Conservation (phyloP, 2,329 filamentous ascomycete genomes). For the Coniochaeta sp. region DNA sequence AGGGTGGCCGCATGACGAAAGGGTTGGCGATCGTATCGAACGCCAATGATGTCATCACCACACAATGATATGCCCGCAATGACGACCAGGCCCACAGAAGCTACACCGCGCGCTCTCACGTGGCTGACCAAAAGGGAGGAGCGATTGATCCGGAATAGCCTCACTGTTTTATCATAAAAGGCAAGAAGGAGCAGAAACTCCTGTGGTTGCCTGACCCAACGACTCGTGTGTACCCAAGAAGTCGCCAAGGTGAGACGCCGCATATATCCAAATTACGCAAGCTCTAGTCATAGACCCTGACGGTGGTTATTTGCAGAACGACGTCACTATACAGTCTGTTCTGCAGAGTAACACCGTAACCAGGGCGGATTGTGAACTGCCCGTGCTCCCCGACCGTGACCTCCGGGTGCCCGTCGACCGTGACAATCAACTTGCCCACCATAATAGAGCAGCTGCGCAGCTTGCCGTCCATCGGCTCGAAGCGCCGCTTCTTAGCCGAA, state of each 20-base stretch:
- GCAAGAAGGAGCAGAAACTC: too few species aligned
- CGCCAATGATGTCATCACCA: not conserved
- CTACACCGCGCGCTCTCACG: not conserved
- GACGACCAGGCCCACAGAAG: not conserved
- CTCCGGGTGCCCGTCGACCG: slow-evolving; percentile 20
- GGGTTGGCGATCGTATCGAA: not conserved
- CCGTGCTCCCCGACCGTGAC: slow-evolving; percentile 37
- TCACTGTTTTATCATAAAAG: too few species aligned
- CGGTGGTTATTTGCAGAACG: slow-evolving; percentile 26
- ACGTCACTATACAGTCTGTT: slow-evolving; percentile 39
- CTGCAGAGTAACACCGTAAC: slow-evolving; percentile 27
- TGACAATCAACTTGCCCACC: slow-evolving; percentile 21
- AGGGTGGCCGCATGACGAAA: not conserved
- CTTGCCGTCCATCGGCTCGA: slow-evolving; percentile 12
- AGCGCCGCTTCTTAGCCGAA: slow-evolving; percentile 12
- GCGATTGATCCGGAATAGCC: too few species aligned
- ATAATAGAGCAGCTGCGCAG: slow-evolving; percentile 20
- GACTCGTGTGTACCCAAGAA: too few species aligned
- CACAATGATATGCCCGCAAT: not conserved
- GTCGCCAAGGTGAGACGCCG: too few species aligned
- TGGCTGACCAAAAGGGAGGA: not conserved
- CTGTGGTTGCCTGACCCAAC: too few species aligned
- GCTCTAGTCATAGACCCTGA: not conserved
- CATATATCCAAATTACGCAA: too few species aligned
- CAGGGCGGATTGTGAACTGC: slow-evolving; percentile 34